Percentiles rank a stretch among this genome's conserved stretches.
Evolutionary conservation across 257 asterid genomes (phyloP).

Genomic region (Solanum chmielewskii): DNA sequence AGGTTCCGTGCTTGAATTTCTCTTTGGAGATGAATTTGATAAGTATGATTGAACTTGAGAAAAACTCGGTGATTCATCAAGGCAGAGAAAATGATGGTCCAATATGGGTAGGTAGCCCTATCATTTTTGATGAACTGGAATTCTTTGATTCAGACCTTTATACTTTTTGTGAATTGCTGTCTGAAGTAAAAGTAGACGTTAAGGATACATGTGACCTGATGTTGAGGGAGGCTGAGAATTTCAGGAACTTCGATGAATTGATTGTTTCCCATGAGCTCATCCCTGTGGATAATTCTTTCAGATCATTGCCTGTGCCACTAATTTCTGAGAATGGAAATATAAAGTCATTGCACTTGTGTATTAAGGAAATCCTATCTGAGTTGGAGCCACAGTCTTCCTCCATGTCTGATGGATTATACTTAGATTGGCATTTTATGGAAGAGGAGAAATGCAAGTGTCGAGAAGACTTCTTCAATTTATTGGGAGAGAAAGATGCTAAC

Average conservation of each 20-base stretch:
- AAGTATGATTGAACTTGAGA: slow-evolving; percentile 34
- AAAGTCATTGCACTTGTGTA: slow-evolving; percentile 29
- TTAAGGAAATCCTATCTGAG: slow-evolving; percentile 40
- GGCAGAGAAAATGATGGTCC: slow-evolving; percentile 18
- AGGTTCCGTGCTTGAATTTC: slow-evolving; percentile 13
- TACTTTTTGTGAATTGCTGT: slow-evolving; percentile 31
- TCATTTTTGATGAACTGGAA: slow-evolving; percentile 42
- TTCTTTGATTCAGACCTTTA: slow-evolving; percentile 39
- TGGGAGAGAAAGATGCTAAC: slow-evolving; percentile 41
- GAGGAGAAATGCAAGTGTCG: slow-evolving; percentile 33
- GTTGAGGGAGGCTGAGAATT: slow-evolving; percentile 57
- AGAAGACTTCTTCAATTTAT: slow-evolving; percentile 29
- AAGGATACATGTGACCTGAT: slow-evolving; percentile 49
- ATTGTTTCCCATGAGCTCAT: slow-evolving; percentile 75
- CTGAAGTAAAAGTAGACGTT: slow-evolving; percentile 27
- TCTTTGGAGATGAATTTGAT: slow-evolving; percentile 23
- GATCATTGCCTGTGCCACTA: slow-evolving; percentile 76
- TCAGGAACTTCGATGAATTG: slow-evolving; percentile 48
- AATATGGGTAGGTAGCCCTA: slow-evolving; percentile 15
- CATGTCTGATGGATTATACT: slow-evolving; percentile 70
- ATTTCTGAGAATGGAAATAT: slow-evolving; percentile 26
- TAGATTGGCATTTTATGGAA: slow-evolving; percentile 78
- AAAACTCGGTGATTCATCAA: slow-evolving; percentile 14
- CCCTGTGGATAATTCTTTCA: slow-evolving; percentile 60
- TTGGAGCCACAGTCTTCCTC: slow-evolving; percentile 53